phyloP scores from a whole-genome alignment of 176 grass and related monocot genomes.

The Oryza rufipogon region DNA sequence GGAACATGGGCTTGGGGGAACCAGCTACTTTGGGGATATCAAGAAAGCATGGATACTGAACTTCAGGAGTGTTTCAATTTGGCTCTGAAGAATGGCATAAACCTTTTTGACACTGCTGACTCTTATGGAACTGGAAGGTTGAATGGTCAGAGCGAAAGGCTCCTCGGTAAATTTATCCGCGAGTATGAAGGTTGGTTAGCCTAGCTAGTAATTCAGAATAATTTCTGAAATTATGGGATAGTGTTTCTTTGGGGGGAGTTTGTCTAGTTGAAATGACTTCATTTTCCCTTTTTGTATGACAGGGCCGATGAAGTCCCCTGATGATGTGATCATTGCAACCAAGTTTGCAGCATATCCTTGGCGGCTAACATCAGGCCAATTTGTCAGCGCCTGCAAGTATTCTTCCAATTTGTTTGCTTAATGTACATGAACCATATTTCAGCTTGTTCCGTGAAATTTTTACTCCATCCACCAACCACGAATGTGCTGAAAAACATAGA shows the following conservation, averaged over 20 bases:
- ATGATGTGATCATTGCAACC: slow-evolving; percentile 85
- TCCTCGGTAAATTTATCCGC: slow-evolving; percentile 84
- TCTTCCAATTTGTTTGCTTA: slow-evolving; percentile 60
- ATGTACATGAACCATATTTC: slow-evolving; percentile 44
- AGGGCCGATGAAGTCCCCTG: slow-evolving; percentile 56
- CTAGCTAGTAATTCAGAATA: slow-evolving; percentile 1
- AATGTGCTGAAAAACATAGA: neutral
- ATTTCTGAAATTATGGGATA: neutral
- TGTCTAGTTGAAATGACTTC: neutral
- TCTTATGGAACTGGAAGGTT: slow-evolving; percentile 86
- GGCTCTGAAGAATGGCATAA: slow-evolving; percentile 80
- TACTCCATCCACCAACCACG: neutral
- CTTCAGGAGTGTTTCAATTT: slow-evolving; percentile 86
- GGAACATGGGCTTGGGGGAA: slow-evolving; percentile 99
- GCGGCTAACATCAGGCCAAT: slow-evolving; percentile 87
- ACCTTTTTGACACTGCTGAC: slow-evolving; percentile 93
- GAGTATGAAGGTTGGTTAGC: slow-evolving; percentile 59
- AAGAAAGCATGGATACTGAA: slow-evolving; percentile 79
- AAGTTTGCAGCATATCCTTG: slow-evolving; percentile 98
- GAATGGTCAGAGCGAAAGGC: slow-evolving; percentile 85
- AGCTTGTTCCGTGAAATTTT: slow-evolving; percentile 12
- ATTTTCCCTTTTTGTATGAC: neutral
- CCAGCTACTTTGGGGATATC: slow-evolving; percentile 86
- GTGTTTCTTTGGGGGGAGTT: neutral
- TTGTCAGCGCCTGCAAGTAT: slow-evolving; percentile 98